These are phyloP conservation scores for Zanthoxylum bungeanum DNA, from an alignment of 345 rosid genomes.

Conservation along the genomic window DNA sequence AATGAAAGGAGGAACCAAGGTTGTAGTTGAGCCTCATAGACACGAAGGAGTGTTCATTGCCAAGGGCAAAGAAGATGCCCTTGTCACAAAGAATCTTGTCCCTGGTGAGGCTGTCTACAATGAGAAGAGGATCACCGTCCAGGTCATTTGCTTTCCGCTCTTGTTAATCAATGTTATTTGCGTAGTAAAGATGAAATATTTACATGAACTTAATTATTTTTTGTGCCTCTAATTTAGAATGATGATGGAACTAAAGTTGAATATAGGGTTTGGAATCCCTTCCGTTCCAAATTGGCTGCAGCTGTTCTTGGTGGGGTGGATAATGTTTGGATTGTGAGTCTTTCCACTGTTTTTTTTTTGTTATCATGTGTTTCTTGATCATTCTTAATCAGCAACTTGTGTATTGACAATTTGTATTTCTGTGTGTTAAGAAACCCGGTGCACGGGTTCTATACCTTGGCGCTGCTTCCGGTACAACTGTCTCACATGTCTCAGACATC, in stretches of 20 bases:
- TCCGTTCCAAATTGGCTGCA: constrained; percentile 94
- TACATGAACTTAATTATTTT: not conserved
- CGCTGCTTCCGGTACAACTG: constrained; percentile 99
- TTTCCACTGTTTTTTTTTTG: not conserved
- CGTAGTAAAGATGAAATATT: not conserved
- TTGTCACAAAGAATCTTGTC: constrained; percentile 85
- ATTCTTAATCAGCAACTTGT: not conserved
- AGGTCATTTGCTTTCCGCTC: constrained; percentile 33
- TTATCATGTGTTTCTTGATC: not conserved
- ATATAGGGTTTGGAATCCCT: constrained; percentile 96
- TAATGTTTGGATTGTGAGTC: constrained; percentile 85
- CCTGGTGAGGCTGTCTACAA: constrained; percentile 96
- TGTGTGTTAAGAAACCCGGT: constrained; percentile 76
- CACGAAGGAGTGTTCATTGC: constrained; percentile 86
- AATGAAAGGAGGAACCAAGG: constrained; percentile 89
- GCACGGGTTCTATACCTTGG: constrained; percentile 94
- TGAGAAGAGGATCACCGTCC: constrained; percentile 86
- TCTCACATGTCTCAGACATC: constrained; percentile 92
- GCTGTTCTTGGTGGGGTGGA: constrained; percentile 99
- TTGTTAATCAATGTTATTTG: not conserved
- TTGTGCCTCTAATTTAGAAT: constrained; percentile 48
- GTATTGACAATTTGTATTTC: not conserved
- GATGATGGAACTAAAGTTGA: constrained; percentile 94
- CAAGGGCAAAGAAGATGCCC: constrained; percentile 93
- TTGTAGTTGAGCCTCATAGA: constrained; percentile 82